These are phyloP conservation scores for Rhipidocladum racemiflorum DNA, from an alignment of 176 grass and related monocot genomes.

Conservation along the genomic window DNA sequence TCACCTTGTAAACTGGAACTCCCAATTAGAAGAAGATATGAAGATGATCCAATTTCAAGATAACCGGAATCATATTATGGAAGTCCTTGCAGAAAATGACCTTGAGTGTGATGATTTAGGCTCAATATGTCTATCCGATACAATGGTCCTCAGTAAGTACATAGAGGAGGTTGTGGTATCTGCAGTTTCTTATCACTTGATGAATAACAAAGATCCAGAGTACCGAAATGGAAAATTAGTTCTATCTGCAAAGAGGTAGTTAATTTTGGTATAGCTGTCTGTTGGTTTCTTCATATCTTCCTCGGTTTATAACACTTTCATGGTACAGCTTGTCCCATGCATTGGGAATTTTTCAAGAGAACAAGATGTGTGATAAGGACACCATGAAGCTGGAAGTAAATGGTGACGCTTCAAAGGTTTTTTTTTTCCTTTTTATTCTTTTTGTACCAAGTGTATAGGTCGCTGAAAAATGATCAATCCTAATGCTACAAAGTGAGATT, in stretches of 20 bases:
- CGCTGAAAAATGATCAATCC: not conserved
- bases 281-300: conserved; percentile 18
- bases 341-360: conserved; percentile 78
- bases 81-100: conserved; percentile 75
- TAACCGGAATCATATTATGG: conserved; percentile 73
- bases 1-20: conserved; percentile 77
- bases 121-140: conserved; percentile 69
- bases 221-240: conserved; percentile 77
- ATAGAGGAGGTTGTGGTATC: conserved; percentile 81
- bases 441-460: not conserved
- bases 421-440: conserved; percentile 4
- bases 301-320: conserved; percentile 31
- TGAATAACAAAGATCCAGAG: conserved; percentile 71
- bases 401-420: conserved; percentile 40
- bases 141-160: conserved; percentile 61
- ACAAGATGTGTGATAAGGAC: conserved; percentile 53
- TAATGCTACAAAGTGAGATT: conserved; percentile 15
- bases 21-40: conserved; percentile 92
- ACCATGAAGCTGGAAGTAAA: conserved; percentile 47
- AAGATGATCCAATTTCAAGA: conserved; percentile 82
- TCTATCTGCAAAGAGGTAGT: conserved; percentile 72
- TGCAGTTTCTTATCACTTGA: conserved; percentile 82
- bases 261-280: not conserved
- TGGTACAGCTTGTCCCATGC: conserved; percentile 63
- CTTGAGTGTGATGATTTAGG: conserved; percentile 79